These are phyloP conservation scores for Spatholobus suberectus DNA, from an alignment of 306 rosid genomes.

Conservation along the genomic window DNA sequence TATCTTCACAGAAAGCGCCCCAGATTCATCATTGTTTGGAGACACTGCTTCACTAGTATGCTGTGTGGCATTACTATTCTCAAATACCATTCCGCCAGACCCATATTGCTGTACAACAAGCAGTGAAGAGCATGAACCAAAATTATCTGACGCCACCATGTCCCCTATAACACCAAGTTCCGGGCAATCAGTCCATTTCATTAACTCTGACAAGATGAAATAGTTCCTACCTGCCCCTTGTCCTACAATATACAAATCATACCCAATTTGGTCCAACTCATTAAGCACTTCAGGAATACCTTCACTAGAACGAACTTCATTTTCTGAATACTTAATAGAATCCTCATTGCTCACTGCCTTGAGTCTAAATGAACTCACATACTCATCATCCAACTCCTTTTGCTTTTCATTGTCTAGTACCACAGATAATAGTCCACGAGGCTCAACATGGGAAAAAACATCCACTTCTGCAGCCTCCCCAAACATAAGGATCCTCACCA, in stretches of 20 bases:
- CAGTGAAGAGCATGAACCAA: slow-evolving; percentile 43
- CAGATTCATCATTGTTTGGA: not conserved
- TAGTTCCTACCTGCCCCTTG: slow-evolving; percentile 44
- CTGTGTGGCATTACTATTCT: not conserved
- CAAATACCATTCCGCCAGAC: slow-evolving; percentile 40
- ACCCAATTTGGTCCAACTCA: slow-evolving; percentile 41
- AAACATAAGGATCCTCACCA: slow-evolving; percentile 43
- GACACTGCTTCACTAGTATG: not conserved
- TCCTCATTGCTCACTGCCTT: slow-evolving; percentile 35
- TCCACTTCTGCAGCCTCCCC: slow-evolving; percentile 40
- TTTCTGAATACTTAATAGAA: slow-evolving; percentile 43
- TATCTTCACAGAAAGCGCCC: not conserved
- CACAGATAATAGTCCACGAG: not conserved
- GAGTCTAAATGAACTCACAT: slow-evolving; percentile 45
- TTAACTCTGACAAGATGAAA: slow-evolving; percentile 2
- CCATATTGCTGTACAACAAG: slow-evolving; percentile 49
- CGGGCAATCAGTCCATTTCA: slow-evolving; percentile 53
- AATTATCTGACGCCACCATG: slow-evolving; percentile 49
- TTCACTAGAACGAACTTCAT: slow-evolving; percentile 35
- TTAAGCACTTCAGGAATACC: slow-evolving; percentile 37
- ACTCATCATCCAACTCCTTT: slow-evolving; percentile 50
- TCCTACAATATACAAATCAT: slow-evolving; percentile 58
- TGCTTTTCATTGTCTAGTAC: slow-evolving; percentile 35
- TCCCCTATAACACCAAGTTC: slow-evolving; percentile 69
- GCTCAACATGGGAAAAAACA: not conserved